Evolutionary conservation across 345 rosid species (phyloP), one percentile per base, ranked within the genome.

Genomic region (Eutrema japonicum): DNA sequence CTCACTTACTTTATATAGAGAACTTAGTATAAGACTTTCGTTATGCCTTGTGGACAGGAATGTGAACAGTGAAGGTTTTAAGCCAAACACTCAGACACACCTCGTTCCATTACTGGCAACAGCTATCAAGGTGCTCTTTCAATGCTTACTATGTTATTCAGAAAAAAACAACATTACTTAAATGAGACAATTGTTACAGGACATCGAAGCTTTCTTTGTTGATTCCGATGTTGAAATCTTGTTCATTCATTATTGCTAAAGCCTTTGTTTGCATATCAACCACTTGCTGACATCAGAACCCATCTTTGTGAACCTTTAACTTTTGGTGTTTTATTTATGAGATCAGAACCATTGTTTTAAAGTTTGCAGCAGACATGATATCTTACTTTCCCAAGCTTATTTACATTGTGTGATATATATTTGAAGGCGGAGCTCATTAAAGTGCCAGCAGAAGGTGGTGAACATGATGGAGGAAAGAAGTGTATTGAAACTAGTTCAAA

Each of bases 61-160:
- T 64, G 91, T 90, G 49, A 89, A 81, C 66, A 61, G 64, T 60
- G 98, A 96, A 78, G 99, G 99, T 61, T 96, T 92, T 81, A 92
- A 89, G 85, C 88, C 89, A 75, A 95, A 95, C 85, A 87, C 90
- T 10, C 93, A 90, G 83, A 84, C 61, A 52, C 97, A 96, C 66
- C 98, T 96, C 35, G 71, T 90, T 57, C 98, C 99, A 0, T 45
- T 92, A 63, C 78, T 96, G 79, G 99, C 99, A 63, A 96, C 99
- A 58, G 80, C 92, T 69, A 74, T 92, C 55, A 95, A 82, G 98
- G 99, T 95, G 65, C 70, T 43, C 59, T 70, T 76, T 30, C 32
- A 35, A 1, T 54, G 6, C 54, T 29, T 52, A 11, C 14, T 57
- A 7, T 40, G 42, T 37, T 65, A 35, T 36, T 38, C 27, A 13